Evolutionary conservation across 257 asterid species (phyloP).

Genomic region (Solanum acaule): DNA sequence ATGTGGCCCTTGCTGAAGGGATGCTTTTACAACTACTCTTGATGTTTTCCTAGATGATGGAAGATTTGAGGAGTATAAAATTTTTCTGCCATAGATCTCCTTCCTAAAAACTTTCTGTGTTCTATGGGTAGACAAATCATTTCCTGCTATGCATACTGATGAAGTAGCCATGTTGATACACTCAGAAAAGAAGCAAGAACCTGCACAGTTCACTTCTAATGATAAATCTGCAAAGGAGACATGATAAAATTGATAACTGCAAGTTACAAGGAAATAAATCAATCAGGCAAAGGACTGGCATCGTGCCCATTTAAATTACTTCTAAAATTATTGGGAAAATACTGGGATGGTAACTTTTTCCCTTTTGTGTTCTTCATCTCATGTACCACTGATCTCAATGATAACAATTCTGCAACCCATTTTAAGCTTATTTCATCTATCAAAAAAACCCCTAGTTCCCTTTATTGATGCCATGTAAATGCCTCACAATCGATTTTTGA

Average conservation of each 20-base stretch:
- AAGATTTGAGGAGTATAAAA: conserved; percentile 36
- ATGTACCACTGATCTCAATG: neutral
- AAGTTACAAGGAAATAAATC: neutral
- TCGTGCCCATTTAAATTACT: neutral
- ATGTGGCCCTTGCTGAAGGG: conserved; percentile 30
- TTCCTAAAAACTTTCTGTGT: conserved; percentile 36
- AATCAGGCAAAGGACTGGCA: neutral
- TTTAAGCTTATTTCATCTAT: neutral
- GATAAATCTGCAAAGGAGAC: neutral
- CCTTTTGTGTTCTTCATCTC: neutral
- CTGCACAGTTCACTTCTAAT: conserved; percentile 13
- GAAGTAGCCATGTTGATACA: conserved; percentile 62
- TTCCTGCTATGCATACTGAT: conserved; percentile 74
- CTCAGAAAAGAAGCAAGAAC: neutral
- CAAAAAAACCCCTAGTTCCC: neutral
- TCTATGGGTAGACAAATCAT: conserved; percentile 31
- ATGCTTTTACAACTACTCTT: conserved; percentile 33
- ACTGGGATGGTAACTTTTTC: neutral
- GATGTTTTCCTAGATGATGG: conserved; percentile 33
- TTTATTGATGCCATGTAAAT: neutral
- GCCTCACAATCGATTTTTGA: neutral
- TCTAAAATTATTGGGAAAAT: neutral
- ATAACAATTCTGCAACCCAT: neutral
- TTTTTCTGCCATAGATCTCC: conserved; percentile 48
- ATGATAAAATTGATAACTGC: neutral